Evolutionary conservation across 257 asterid species (phyloP).

Genomic region (Lycium barbarum): DNA sequence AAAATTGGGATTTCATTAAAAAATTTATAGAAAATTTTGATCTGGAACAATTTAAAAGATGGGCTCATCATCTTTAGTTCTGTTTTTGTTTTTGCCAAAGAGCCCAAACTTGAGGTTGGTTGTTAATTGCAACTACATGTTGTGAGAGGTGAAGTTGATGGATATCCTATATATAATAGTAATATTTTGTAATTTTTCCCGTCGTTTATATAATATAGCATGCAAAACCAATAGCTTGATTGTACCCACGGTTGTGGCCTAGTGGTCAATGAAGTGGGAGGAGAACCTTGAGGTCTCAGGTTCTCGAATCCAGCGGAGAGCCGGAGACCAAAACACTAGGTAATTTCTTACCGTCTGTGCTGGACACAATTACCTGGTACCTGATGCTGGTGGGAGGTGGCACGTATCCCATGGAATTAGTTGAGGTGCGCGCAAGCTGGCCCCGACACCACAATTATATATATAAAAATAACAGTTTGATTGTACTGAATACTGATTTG

Average conservation of each 20-base stretch:
- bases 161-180: too few species aligned
- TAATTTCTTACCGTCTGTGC: too few species aligned
- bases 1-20: background rate
- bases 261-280: too few species aligned
- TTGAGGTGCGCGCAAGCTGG: too few species aligned
- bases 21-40: background rate
- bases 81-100: background rate
- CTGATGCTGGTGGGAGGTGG: too few species aligned
- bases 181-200: background rate
- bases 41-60: background rate
- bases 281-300: too few species aligned
- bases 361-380: too few species aligned
- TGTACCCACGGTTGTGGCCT: background rate
- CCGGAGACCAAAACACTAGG: too few species aligned
- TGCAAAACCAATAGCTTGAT: conserved; percentile 4
- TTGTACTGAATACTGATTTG: background rate
- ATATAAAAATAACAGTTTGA: background rate
- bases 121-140: background rate
- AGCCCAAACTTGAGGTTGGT: background rate
- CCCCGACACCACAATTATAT: too few species aligned
- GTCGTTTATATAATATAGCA: background rate
- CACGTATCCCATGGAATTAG: too few species aligned
- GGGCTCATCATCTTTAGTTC: background rate
- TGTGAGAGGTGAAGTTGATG: background rate
- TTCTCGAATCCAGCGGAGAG: too few species aligned